Evolutionary conservation across 2,329 filamentous ascomycete species (phyloP), one percentile per base, ranked within the genome.

Genomic region (Aureobasidium sp.): DNA sequence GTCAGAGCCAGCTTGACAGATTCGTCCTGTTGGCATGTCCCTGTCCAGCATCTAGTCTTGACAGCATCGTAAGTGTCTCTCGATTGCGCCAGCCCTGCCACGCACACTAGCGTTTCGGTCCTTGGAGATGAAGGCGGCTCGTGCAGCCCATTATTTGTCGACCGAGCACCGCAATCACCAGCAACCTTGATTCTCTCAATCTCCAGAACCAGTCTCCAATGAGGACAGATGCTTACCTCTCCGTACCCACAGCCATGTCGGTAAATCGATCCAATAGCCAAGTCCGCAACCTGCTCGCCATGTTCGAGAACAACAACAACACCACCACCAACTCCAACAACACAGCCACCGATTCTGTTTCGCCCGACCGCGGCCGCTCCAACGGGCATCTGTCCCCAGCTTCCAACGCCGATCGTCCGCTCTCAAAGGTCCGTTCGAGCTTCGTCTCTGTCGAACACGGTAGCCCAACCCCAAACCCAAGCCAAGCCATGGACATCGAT

Each of bases 211-310:
- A 48, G 44, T 25, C n/a, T 35, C 45, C 45, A 38, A 49, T 49
- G 45, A 22, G 35, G 34, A 21, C 45, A 39, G 45, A 49, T 16
- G 45, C 45, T 49, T 49, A 49, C 34, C 45, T 49, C 14, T 29
- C 34, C 14, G 45, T 49, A 34, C 45, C 37, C 11, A 53, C 66
- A 75, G 73, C 71, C 70, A 76, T 76, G 73, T 71, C 69, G 56
- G 57, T 62, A 55, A 61, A 68, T 61, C 62, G 66, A 55, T 63
- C 66, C 40, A 67, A 60, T 54, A 68, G 64, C 54, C 71, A 71
- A 60, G 73, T 76, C 59, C 68, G 72, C 59, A 73, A 73, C 61
- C 67, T 76, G 54, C 68, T 73, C 62, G 73, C 73, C 54, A 70
- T 75, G 66, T 76, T 76, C 64, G 74, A 76, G 65, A 68, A 65